Conservation (phyloP, 1,139 yeast genomes). For the Blastobotrys raffinosifermentans region DNA sequence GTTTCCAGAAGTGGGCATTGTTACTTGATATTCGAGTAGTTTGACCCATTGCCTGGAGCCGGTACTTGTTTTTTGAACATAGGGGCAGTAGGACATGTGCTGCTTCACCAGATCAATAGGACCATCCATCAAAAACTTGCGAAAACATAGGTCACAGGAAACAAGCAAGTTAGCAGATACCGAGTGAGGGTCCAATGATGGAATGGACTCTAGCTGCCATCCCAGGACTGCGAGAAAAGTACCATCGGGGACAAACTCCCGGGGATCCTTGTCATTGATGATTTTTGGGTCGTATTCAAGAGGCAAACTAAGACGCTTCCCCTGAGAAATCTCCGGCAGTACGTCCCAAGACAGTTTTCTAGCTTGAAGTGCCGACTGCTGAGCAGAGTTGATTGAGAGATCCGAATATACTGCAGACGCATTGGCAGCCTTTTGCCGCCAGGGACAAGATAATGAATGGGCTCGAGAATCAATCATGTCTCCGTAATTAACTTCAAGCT, state of each 20-base stretch:
- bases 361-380: conserved; percentile 6
- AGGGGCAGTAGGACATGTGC: conserved; percentile 18
- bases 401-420: conserved; percentile 10
- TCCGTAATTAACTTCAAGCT: conserved; percentile 9
- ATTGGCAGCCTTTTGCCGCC: conserved; percentile 15
- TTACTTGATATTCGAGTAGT: conserved; percentile 7
- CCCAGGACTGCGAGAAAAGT: conserved; percentile 15
- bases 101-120: conserved; percentile 11
- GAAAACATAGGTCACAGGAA: conserved; percentile 17
- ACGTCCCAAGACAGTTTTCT: conserved; percentile 3
- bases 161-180: conserved; percentile 7
- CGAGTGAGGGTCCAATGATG: conserved; percentile 1
- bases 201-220: conserved; percentile 9
- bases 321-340: conserved; percentile 1
- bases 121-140: conserved; percentile 8
- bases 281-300: conserved; percentile 5
- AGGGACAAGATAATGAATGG: conserved; percentile 14
- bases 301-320: not conserved
- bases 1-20: too few relatives aligned
- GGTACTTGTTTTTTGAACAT: conserved; percentile 5
- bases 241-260: conserved; percentile 1
- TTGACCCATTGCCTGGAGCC: conserved; percentile 10
- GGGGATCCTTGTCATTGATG: not conserved
- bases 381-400: conserved; percentile 9
- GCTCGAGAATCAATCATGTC: conserved; percentile 12